A percentile compares a stretch with the other conserved stretches of the same genome.
Evolutionary conservation across 495 filamentous ascomycete genomes (phyloP).

Genomic region (Hypoxylon intermedium): DNA sequence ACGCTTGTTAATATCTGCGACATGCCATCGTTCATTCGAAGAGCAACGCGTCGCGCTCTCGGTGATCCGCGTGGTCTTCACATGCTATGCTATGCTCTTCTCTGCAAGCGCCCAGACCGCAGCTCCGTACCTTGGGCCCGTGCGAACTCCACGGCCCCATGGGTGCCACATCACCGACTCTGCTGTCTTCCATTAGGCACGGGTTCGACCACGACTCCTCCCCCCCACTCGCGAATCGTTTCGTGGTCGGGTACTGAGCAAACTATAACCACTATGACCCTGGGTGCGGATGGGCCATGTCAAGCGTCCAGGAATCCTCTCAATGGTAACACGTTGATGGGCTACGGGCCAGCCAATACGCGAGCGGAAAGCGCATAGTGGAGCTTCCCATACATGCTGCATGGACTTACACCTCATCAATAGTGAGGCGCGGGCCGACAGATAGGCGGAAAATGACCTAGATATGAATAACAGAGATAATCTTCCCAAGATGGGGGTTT

Average conservation of each 20-base stretch:
- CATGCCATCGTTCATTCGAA: not conserved
- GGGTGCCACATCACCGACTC: not conserved
- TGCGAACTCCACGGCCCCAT: not conserved
- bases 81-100: not conserved
- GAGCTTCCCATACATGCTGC: not conserved
- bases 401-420: not conserved
- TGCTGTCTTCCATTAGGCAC: not conserved
- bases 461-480: not conserved
- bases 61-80: conserved; percentile 1
- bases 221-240: not conserved
- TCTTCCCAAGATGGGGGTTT: too few relatives aligned
- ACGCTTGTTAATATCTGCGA: not conserved
- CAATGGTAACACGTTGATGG: not conserved
- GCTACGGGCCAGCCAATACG: not conserved
- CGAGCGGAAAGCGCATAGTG: not conserved
- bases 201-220: not conserved
- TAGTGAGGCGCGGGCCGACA: not conserved
- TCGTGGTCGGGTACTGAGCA: not conserved
- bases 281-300: not conserved
- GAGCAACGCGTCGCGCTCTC: not conserved
- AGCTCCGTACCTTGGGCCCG: not conserved
- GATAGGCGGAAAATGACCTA: not conserved
- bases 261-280: not conserved
- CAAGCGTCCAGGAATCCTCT: not conserved
- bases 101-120: not conserved